These are phyloP conservation scores for Globisporangium ultimum DNA, from an alignment of 352 stramenopile species.

Conservation along the genomic window DNA sequence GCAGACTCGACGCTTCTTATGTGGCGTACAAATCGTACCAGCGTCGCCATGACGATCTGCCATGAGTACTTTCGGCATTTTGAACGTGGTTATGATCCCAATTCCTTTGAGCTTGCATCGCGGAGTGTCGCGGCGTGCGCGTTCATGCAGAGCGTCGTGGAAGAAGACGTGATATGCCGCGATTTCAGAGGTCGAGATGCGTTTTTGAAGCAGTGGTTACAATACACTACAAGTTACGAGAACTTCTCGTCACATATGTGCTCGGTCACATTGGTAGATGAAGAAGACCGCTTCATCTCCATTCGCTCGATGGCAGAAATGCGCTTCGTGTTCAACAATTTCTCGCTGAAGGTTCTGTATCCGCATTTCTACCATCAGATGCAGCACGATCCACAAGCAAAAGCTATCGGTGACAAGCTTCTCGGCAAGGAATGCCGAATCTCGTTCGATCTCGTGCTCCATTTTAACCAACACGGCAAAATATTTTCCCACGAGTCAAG, in stretches of 20 bases:
- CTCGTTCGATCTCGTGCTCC: constrained; percentile 29
- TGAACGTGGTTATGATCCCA: constrained; percentile 32
- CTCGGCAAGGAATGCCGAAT: constrained; percentile 25
- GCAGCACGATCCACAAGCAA: constrained; percentile 14
- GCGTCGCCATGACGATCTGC: constrained; percentile 33
- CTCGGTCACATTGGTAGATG: constrained; percentile 26
- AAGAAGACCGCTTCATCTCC: constrained; percentile 32
- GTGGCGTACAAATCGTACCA: constrained; percentile 39
- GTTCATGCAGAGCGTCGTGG: constrained; percentile 37
- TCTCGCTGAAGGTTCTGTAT: constrained; percentile 48
- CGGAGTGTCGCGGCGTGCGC: constrained; percentile 3
- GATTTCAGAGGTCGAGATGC: constrained; percentile 43
- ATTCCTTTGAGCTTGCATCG: constrained; percentile 5
- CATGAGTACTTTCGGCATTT: constrained; percentile 50
- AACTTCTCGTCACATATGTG: constrained; percentile 25
- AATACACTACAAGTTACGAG: constrained; percentile 53
- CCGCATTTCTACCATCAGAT: constrained; percentile 34
- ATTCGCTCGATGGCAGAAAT: constrained; percentile 34
- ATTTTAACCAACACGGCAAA: constrained; percentile 27
- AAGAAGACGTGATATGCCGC: constrained; percentile 34
- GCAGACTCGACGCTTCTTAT: constrained; percentile 31
- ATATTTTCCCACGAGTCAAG: constrained; percentile 33
- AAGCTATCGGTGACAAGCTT: constrained; percentile 22
- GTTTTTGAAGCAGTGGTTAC: constrained; percentile 53
- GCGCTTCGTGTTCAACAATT: constrained; percentile 30